Evolutionary conservation across 441 rosid species (phyloP), one percentile per base, ranked within the genome.

Genomic region (Mallotus japonicus): DNA sequence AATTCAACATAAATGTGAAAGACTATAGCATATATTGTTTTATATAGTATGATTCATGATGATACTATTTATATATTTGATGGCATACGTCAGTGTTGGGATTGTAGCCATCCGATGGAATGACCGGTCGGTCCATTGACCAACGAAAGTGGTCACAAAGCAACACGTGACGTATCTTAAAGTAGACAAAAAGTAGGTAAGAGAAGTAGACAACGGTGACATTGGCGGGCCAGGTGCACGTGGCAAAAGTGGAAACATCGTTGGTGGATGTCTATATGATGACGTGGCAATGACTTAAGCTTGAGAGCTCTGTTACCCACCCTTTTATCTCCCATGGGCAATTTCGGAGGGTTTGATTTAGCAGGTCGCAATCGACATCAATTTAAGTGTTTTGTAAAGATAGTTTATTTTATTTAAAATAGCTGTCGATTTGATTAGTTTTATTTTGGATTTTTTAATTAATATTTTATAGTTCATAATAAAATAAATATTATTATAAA

Each of bases 211-310:
- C 44, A 40, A 40, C 63, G 65, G 82, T 73, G 78, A 75, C 76
- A 70, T 11, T 53, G 47, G 67, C 78, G 66, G 84, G 82, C 78
- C 40, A 16, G 0, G 42, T 60, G 70, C 87, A 83, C 83, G 86
- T 83, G 88, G 75, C 85, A 61, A 58, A 57, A 65, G 56, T 40
- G 55, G 69, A 65, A 77, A 59, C 77, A 58, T 80, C 81, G 44
- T 75, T 68, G 71, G 79, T 62, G 80, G 82, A 73, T 65, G 70
- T 69, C 62, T 42, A 11, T 63, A 54, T 67, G 75, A 44, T 83
- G 87, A 79, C 76, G 75, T 83, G 84, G 79, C 75, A 13, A 13
- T 75, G 76, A 79, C 81, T 61, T 84, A 65, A 77, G 40, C 65
- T 60, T 74, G 6, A n/a, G n/a, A n/a, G n/a, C n/a, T n/a, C n/a